phyloP scores from a whole-genome alignment of 257 asterid genomes.

The Solanum gracilifrons region DNA sequence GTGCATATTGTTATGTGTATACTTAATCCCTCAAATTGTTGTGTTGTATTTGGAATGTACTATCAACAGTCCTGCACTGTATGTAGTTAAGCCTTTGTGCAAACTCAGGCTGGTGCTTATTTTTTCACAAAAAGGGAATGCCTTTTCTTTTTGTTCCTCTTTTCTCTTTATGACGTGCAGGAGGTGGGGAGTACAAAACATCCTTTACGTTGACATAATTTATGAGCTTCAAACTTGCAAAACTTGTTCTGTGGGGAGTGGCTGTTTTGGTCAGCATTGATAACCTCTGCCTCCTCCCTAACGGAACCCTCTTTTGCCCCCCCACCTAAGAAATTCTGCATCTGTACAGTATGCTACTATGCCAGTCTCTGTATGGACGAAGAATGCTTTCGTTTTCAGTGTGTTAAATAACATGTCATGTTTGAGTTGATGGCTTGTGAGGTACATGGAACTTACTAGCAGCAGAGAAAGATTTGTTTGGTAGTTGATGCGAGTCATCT shows the following conservation, averaged over 20 bases:
- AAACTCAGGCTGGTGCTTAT: neutral
- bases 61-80: neutral
- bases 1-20: neutral
- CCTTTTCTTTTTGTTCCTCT: neutral
- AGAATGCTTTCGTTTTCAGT: neutral
- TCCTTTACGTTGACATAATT: neutral
- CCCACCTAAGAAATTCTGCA: neutral
- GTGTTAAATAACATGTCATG: neutral
- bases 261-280: neutral
- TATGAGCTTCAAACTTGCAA: neutral
- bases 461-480: neutral
- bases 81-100: neutral
- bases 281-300: neutral
- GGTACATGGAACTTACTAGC: neutral
- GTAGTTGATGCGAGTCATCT: neutral
- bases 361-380: neutral
- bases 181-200: neutral
- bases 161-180: neutral
- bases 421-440: neutral
- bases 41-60: neutral
- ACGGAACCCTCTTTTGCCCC: neutral
- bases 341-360: neutral
- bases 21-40: neutral
- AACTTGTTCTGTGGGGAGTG: neutral
- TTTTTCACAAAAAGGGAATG: neutral